These are phyloP conservation scores for Casuarina glauca DNA, from an alignment of 306 rosid genomes.

Conservation along the genomic window DNA sequence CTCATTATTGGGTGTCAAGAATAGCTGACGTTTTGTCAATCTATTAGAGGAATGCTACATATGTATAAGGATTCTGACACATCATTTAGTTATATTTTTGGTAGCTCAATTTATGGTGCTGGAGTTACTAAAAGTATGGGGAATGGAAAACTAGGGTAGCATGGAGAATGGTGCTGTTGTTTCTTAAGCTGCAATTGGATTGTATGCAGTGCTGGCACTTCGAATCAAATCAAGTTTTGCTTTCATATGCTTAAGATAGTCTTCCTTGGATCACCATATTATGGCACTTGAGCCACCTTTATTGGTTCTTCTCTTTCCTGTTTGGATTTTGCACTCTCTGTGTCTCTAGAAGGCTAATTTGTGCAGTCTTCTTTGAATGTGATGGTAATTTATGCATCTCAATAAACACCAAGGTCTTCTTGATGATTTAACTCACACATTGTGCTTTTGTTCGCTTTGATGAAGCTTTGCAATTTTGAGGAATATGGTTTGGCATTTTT, in stretches of 20 bases:
- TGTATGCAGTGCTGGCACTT: neutral
- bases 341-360: neutral
- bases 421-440: neutral
- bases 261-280: neutral
- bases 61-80: neutral
- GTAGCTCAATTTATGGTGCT: neutral
- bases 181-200: neutral
- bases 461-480: neutral
- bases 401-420: neutral
- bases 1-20: neutral
- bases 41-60: neutral
- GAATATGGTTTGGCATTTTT: neutral
- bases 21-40: neutral
- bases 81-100: neutral
- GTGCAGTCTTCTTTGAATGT: neutral
- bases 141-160: neutral
- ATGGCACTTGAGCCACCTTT: neutral
- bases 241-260: neutral
- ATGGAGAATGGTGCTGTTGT: neutral
- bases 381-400: neutral
- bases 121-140: neutral
- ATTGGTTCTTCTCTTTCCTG: neutral
- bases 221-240: no score
- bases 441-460: neutral
- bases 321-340: neutral